Conservation (phyloP, 768 basidiomycete genomes). For the Pulveroboletus sp. region DNA sequence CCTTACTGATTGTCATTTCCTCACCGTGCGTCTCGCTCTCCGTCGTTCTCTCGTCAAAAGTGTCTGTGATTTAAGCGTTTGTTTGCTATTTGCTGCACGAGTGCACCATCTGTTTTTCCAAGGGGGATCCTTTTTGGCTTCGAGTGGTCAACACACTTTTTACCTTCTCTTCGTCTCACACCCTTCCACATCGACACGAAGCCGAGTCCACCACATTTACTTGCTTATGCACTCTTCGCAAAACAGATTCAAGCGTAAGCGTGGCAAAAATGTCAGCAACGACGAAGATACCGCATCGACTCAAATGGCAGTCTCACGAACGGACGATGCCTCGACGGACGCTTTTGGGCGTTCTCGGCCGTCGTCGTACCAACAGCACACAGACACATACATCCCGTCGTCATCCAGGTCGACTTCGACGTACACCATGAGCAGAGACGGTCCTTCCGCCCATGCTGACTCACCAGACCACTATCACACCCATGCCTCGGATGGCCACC, state of each 20-base stretch:
- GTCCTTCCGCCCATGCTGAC: slow-evolving; percentile 45
- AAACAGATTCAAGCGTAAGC: slow-evolving; percentile 47
- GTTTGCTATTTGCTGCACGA: slow-evolving; percentile 28
- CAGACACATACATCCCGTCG: slow-evolving; percentile 46
- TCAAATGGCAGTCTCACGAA: slow-evolving; percentile 41
- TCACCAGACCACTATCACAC: slow-evolving; percentile 41
- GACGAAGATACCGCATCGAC: slow-evolving; percentile 41
- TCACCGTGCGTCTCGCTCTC: slow-evolving; percentile 18
- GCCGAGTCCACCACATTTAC: slow-evolving; percentile 16
- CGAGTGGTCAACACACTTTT: slow-evolving; percentile 29
- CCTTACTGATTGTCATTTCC: slow-evolving; percentile 21
- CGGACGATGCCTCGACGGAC: slow-evolving; percentile 50
- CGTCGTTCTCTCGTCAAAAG: slow-evolving; percentile 16
- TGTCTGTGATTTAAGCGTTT: slow-evolving; percentile 32
- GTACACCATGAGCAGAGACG: slow-evolving; percentile 49
- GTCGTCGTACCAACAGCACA: slow-evolving; percentile 34
- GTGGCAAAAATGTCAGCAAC: slow-evolving; percentile 48
- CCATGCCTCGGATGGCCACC: slow-evolving; percentile 46
- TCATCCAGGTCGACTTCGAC: slow-evolving; percentile 41
- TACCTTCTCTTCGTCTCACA: slow-evolving; percentile 18
- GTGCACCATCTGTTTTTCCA: slow-evolving; percentile 19
- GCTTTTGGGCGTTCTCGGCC: slow-evolving; percentile 52
- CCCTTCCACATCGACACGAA: slow-evolving; percentile 16
- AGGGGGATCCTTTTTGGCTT: slow-evolving; percentile 26
- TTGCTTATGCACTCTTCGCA: slow-evolving; percentile 37